Conservation (phyloP, 805 yeast genomes). For the Nematodospora valgi region DNA sequence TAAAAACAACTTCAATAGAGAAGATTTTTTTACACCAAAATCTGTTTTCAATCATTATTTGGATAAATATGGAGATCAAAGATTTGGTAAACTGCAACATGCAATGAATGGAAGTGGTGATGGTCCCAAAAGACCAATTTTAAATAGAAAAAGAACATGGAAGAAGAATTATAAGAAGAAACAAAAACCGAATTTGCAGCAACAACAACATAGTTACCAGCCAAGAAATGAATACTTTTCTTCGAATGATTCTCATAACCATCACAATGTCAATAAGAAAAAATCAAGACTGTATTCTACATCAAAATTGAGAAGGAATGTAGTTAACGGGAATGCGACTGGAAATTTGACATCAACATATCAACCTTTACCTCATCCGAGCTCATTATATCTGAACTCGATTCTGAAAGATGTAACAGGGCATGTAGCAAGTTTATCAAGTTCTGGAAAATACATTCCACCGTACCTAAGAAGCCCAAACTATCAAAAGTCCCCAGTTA, state of each 20-base stretch:
- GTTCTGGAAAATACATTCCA: slow-evolving; percentile 37
- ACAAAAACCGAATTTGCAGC: slow-evolving; percentile 15
- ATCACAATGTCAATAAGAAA: slow-evolving; percentile 9
- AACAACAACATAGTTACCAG: neutral
- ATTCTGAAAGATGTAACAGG: neutral
- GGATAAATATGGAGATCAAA: slow-evolving; percentile 56
- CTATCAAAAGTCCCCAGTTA: slow-evolving; percentile 28
- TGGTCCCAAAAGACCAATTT: slow-evolving; percentile 1
- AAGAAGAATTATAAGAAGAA: slow-evolving; percentile 18
- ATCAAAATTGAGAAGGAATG: slow-evolving; percentile 13
- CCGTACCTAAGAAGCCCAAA: slow-evolving; percentile 41
- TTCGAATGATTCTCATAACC: slow-evolving; percentile 11
- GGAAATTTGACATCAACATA: slow-evolving; percentile 3
- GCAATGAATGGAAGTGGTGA: slow-evolving; percentile 2
- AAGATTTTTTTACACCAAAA: slow-evolving; percentile 77
- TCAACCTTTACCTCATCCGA: slow-evolving; percentile 6
- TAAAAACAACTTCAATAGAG: slow-evolving; percentile 48
- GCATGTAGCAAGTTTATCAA: slow-evolving; percentile 4
- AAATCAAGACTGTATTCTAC: slow-evolving; percentile 22
- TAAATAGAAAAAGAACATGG: slow-evolving; percentile 22
- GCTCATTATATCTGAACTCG: neutral
- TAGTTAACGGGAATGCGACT: slow-evolving; percentile 1
- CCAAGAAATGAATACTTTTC: slow-evolving; percentile 12
- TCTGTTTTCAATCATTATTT: slow-evolving; percentile 67
- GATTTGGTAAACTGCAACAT: slow-evolving; percentile 18